A percentile compares a stretch with the other conserved stretches of the same genome.
Evolutionary conservation across 2,329 filamentous ascomycete genomes (phyloP).

Genomic region (Calonectria multiphialidica): DNA sequence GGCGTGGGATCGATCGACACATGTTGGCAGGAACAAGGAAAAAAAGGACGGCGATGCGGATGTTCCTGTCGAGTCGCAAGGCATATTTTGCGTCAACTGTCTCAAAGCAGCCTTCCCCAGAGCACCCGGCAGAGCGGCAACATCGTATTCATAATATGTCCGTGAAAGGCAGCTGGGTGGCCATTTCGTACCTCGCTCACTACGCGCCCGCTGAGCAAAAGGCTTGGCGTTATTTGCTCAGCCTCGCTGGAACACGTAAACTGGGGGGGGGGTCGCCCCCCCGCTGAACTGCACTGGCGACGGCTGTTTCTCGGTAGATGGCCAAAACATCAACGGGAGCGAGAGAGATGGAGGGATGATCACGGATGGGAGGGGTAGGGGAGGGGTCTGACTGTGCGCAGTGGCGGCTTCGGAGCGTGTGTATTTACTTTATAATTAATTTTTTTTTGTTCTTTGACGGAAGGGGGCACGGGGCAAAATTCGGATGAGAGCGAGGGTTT

Average conservation of each 20-base stretch:
- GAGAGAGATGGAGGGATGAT: not conserved
- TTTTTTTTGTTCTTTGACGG: not conserved
- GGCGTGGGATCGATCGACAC: not conserved
- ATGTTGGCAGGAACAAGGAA: too few relatives aligned
- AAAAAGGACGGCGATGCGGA: not conserved
- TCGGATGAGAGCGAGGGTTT: not conserved
- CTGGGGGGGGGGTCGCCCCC: not conserved
- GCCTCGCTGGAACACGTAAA: constrained; percentile 39
- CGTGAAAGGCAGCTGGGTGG: not conserved
- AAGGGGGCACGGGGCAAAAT: not conserved
- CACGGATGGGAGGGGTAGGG: not conserved
- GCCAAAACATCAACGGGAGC: not conserved
- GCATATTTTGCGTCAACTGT: not conserved
- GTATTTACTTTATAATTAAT: not conserved
- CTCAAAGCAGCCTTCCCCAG: too few relatives aligned
- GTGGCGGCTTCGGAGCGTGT: not conserved
- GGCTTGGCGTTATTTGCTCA: constrained; percentile 32
- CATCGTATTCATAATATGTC: not conserved
- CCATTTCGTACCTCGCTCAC: not conserved
- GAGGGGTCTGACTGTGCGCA: constrained; percentile 17
- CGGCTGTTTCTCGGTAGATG: not conserved
- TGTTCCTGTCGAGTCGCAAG: not conserved
- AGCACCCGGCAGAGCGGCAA: not conserved
- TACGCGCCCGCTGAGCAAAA: not conserved
- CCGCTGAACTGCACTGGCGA: not conserved